Evolutionary conservation across 1,139 yeast species (phyloP).

Genomic region (Sugiyamaella japonica): DNA sequence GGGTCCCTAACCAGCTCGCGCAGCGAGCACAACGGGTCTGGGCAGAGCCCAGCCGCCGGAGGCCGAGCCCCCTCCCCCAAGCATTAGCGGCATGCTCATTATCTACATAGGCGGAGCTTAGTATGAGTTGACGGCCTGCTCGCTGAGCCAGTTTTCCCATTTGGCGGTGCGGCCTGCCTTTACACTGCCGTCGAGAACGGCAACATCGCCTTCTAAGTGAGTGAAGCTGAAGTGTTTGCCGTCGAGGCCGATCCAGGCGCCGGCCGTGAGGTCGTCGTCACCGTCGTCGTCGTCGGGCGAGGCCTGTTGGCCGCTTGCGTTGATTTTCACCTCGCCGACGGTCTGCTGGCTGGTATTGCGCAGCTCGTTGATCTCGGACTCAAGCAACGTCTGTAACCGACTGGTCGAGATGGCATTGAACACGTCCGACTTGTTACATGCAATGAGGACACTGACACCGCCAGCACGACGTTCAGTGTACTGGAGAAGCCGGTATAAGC

Average conservation of each 20-base stretch:
- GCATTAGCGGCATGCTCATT: background rate
- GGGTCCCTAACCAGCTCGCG: background rate
- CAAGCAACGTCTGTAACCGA: slow-evolving; percentile 59
- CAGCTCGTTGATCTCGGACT: slow-evolving; percentile 60
- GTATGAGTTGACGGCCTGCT: slow-evolving; percentile 45
- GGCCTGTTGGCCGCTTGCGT: slow-evolving; percentile 23
- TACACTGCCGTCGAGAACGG: slow-evolving; percentile 70
- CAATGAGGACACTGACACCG: slow-evolving; percentile 71
- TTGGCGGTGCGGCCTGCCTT: slow-evolving; percentile 51
- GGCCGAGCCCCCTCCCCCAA: background rate
- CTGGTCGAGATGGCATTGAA: slow-evolving; percentile 75
- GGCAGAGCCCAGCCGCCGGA: slow-evolving; percentile 1
- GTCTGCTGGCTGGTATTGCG: slow-evolving; percentile 49
- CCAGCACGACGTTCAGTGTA: slow-evolving; percentile 37
- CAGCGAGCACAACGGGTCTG: slow-evolving; percentile 2
- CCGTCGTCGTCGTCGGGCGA: slow-evolving; percentile 32
- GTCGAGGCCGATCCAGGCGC: slow-evolving; percentile 51
- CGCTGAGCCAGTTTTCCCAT: slow-evolving; percentile 82
- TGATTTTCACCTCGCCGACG: slow-evolving; percentile 44
- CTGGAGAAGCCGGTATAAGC: slow-evolving; percentile 37
- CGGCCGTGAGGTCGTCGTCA: slow-evolving; percentile 35
- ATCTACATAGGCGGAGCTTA: background rate
- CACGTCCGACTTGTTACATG: slow-evolving; percentile 79
- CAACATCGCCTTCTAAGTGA: slow-evolving; percentile 71
- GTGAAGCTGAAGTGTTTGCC: slow-evolving; percentile 55